These are phyloP conservation scores for Fusarium siculi DNA, from an alignment of 2,329 filamentous ascomycete species.

Conservation along the genomic window DNA sequence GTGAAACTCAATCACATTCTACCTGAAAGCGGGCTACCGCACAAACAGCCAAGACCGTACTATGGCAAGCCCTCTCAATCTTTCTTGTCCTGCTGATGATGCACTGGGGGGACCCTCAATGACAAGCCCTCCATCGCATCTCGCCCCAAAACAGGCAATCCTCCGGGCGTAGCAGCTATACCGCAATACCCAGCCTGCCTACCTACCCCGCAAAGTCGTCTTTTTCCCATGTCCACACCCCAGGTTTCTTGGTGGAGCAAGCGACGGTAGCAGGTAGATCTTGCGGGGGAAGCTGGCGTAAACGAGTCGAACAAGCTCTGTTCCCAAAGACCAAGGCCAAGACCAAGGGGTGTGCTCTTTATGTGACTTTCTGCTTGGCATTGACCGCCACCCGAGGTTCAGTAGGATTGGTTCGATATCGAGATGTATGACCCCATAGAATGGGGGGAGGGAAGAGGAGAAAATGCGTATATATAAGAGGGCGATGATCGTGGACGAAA, in stretches of 20 bases:
- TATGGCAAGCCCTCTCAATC: conserved; percentile 3
- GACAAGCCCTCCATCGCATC: conserved; percentile 37
- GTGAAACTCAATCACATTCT: background rate
- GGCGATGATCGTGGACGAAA: conserved; percentile 16
- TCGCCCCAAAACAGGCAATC: conserved; percentile 39
- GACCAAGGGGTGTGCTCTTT: background rate
- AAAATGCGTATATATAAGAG: conserved; percentile 10
- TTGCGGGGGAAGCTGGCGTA: conserved; percentile 36
- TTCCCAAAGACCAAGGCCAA: background rate
- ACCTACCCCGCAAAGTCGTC: conserved; percentile 43
- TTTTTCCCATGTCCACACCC: conserved; percentile 15
- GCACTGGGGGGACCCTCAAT: conserved; percentile 5
- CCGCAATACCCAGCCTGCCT: background rate
- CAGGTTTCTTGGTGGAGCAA: conserved; percentile 25
- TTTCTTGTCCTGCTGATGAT: conserved; percentile 25
- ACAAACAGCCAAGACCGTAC: conserved; percentile 20
- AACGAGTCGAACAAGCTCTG: background rate
- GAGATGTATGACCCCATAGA: background rate
- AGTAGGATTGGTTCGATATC: conserved; percentile 35
- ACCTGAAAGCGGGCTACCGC: background rate
- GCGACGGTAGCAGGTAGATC: conserved; percentile 30
- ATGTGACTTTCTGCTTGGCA: conserved; percentile 9
- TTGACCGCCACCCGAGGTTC: conserved; percentile 43
- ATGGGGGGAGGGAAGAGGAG: background rate
- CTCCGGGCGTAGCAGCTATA: conserved; percentile 35